Conservation (phyloP, 177 flowering plant species). For the Tripterygium wilfordii region DNA sequence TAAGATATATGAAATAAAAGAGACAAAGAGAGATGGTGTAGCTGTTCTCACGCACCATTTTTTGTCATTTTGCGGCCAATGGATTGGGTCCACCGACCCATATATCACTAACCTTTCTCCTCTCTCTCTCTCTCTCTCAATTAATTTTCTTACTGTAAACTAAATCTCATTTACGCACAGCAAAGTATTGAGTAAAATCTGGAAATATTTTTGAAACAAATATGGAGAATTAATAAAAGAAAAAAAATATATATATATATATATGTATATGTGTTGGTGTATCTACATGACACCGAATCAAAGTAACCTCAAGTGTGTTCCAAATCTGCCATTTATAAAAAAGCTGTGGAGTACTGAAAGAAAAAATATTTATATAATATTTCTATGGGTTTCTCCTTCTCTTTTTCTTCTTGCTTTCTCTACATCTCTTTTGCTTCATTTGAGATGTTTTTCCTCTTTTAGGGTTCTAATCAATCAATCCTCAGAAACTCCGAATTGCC, state of each 20-base stretch:
- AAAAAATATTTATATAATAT: slow-evolving; percentile 1
- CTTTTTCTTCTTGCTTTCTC: background rate
- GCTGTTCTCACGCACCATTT: too few species aligned
- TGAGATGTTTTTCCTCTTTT: slow-evolving; percentile 4
- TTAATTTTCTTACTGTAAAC: slow-evolving; percentile 4
- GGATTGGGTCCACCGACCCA: slow-evolving; percentile 29
- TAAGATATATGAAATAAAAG: too few species aligned
- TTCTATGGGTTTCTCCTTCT: slow-evolving; percentile 4
- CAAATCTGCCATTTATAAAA: slow-evolving; percentile 5
- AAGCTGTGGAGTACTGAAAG: background rate
- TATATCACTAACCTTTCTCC: slow-evolving; percentile 8
- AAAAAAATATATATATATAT: background rate
- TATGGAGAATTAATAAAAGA: background rate
- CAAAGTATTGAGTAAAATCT: slow-evolving; percentile 3
- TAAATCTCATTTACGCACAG: slow-evolving; percentile 2
- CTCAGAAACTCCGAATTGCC: slow-evolving; percentile 1
- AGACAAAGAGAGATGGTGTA: too few species aligned
- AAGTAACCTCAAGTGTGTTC: slow-evolving; percentile 7
- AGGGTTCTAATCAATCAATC: slow-evolving; percentile 6
- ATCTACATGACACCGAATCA: slow-evolving; percentile 34
- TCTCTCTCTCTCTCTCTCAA: slow-evolving; percentile 8
- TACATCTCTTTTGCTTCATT: slow-evolving; percentile 3
- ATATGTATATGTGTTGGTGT: slow-evolving; percentile 26
- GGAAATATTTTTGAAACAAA: background rate
- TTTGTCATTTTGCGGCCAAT: too few species aligned